phyloP scores from a whole-genome alignment of 345 rosid genomes.

The Populus ilicifolia region DNA sequence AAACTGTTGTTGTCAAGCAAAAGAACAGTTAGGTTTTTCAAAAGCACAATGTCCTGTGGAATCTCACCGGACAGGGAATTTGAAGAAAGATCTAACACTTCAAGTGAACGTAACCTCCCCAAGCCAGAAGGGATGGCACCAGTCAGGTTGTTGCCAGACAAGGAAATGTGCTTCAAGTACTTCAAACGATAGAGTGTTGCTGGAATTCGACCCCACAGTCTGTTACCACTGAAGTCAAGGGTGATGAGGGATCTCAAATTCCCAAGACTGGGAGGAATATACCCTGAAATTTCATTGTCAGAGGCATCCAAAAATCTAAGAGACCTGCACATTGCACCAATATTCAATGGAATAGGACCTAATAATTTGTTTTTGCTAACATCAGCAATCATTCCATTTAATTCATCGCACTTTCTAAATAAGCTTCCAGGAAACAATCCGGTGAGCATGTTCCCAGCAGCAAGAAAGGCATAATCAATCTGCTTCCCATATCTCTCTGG shows the following conservation, averaged over 20 bases:
- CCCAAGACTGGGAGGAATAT: slow-evolving; percentile 24
- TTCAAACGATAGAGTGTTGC: slow-evolving; percentile 11
- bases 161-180: slow-evolving; percentile 19
- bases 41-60: slow-evolving; percentile 5
- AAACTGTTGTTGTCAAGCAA: slow-evolving; percentile 16
- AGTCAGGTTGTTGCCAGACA: slow-evolving; percentile 26
- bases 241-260: slow-evolving; percentile 22
- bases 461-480: slow-evolving; percentile 28
- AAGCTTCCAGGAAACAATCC: slow-evolving; percentile 23
- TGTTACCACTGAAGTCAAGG: slow-evolving; percentile 28
- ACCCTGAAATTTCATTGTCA: slow-evolving; percentile 20
- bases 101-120: not conserved
- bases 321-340: slow-evolving; percentile 26
- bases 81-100: slow-evolving; percentile 1
- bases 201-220: slow-evolving; percentile 26
- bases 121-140: slow-evolving; percentile 16
- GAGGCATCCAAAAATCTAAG: slow-evolving; percentile 32
- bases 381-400: slow-evolving; percentile 24
- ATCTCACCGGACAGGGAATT: slow-evolving; percentile 3
- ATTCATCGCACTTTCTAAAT: slow-evolving; percentile 18
- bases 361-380: slow-evolving; percentile 23
- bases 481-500: slow-evolving; percentile 13
- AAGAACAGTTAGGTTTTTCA: slow-evolving; percentile 16
- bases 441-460: slow-evolving; percentile 26
- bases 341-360: slow-evolving; percentile 22